phyloP scores from a whole-genome alignment of 768 basidiomycete species.

The Tulasnella sp. region DNA sequence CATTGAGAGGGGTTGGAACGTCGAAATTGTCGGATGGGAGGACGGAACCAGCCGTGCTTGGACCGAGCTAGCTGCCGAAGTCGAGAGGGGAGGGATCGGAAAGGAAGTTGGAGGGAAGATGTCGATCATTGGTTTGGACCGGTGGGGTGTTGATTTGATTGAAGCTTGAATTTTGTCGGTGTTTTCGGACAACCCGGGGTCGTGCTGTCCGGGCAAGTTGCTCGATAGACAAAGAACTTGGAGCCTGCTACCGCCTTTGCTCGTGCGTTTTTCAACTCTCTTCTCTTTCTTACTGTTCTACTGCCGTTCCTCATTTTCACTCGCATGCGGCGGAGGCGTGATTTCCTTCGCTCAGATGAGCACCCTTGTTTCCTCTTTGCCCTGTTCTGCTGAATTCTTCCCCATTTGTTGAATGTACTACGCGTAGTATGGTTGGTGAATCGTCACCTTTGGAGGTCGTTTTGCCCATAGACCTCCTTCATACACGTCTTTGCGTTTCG shows the following conservation, averaged over 20 bases:
- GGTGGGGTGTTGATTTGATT: constrained; percentile 48
- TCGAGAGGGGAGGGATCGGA: constrained; percentile 40
- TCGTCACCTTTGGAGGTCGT: too few species aligned
- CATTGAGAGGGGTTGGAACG: constrained; percentile 78
- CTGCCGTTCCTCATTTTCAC: background rate
- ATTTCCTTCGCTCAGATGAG: too few species aligned
- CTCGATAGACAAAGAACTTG: background rate
- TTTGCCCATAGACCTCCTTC: too few species aligned
- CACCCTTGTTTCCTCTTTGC: too few species aligned
- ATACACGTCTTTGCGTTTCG: too few species aligned
- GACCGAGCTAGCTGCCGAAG: constrained; percentile 29
- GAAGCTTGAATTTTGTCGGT: background rate
- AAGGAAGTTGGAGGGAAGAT: constrained; percentile 11
- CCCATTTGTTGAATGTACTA: too few species aligned
- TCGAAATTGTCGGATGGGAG: constrained; percentile 92
- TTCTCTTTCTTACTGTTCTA: background rate
- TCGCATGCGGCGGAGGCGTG: too few species aligned
- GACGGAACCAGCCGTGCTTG: constrained; percentile 68
- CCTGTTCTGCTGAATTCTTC: too few species aligned
- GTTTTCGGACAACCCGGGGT: background rate
- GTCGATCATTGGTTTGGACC: constrained; percentile 50
- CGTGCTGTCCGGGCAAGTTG: too few species aligned
- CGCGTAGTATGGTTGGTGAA: too few species aligned
- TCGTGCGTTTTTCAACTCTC: background rate
- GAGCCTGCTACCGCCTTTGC: too few species aligned